Percentiles rank a stretch among this genome's conserved stretches.
Conservation (phyloP, 306 rosid species). For the Dryas alaskensis region DNA sequence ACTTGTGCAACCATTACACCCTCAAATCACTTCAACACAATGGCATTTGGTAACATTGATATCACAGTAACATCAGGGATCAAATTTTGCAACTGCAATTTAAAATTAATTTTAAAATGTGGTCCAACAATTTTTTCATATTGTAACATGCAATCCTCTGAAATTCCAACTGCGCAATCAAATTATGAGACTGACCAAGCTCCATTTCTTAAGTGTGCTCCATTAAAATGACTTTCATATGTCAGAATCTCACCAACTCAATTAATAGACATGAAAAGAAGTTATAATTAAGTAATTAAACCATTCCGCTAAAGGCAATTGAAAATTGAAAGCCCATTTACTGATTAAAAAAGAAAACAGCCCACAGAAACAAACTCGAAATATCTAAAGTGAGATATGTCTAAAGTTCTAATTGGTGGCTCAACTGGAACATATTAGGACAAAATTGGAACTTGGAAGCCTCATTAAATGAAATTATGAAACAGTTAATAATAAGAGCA, state of each 20-base stretch:
- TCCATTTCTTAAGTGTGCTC: background rate
- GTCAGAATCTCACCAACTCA: background rate
- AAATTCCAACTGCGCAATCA: background rate
- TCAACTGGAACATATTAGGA: background rate
- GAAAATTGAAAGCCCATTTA: background rate
- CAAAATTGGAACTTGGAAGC: background rate
- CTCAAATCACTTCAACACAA: background rate
- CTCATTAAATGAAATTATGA: background rate
- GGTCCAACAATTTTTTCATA: background rate
- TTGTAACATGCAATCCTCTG: background rate
- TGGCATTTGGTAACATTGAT: background rate
- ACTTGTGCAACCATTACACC: background rate
- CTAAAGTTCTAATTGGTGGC: background rate
- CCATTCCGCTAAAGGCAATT: background rate
- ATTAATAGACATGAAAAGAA: background rate
- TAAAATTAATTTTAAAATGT: background rate
- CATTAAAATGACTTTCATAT: background rate
- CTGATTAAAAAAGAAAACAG: background rate
- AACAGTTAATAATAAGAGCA: background rate
- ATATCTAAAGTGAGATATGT: background rate
- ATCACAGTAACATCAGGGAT: background rate
- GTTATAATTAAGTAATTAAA: background rate
- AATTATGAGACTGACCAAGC: constrained; percentile 1
- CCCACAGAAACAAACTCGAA: background rate
- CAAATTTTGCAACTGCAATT: background rate